Conservation (phyloP, 805 yeast species). For the Huiozyma naganishii region DNA sequence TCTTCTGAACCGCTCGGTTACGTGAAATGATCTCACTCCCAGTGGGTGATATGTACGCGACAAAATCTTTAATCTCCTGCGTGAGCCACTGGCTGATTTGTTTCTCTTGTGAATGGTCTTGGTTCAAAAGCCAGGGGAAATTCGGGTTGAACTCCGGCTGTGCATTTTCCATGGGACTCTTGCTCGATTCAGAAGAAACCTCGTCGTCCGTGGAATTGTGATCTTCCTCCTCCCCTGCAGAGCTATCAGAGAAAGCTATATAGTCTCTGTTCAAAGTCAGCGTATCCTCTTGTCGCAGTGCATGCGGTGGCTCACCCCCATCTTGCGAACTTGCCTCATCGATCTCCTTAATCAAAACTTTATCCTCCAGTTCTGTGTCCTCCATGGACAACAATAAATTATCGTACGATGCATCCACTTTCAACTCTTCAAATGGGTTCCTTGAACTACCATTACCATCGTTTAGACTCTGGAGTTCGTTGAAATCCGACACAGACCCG, state of each 20-base stretch:
- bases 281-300: constrained; percentile 1
- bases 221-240: constrained; percentile 18
- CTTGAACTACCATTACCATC: constrained; percentile 3
- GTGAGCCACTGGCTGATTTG: constrained; percentile 84
- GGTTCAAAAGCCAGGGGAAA: constrained; percentile 68
- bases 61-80: constrained; percentile 75
- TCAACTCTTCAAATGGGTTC: constrained; percentile 7
- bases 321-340: background rate
- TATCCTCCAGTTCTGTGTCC: background rate
- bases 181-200: no score
- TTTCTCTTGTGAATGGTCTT: constrained; percentile 63
- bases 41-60: constrained; percentile 77
- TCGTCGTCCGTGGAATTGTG: constrained; percentile 4
- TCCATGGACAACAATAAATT: constrained; percentile 4
- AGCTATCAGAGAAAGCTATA: constrained; percentile 30
- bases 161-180: background rate
- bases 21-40: constrained; percentile 58
- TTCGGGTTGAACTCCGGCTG: constrained; percentile 10
- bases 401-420: constrained; percentile 3
- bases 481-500: constrained; percentile 6
- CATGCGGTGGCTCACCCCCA: background rate
- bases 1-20: constrained; percentile 49
- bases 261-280: constrained; percentile 30
- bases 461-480: constrained; percentile 21
- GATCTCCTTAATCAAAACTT: background rate